Conservation (phyloP, 2,329 filamentous ascomycete genomes). For the Pseudogymnoascus sp. region DNA sequence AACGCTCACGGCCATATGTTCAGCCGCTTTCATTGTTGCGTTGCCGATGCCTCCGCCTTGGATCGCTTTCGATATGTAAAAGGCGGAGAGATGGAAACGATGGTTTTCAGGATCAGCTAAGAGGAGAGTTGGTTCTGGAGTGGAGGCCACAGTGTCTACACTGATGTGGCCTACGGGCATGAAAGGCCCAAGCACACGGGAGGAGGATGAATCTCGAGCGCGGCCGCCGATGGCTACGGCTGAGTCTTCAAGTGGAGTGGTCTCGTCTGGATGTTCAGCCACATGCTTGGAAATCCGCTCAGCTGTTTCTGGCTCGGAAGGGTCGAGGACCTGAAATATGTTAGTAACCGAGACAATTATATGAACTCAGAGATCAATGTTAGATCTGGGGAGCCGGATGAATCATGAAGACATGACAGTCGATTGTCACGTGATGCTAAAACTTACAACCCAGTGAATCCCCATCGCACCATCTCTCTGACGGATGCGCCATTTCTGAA, state of each 20-base stretch:
- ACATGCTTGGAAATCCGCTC: conserved; percentile 17
- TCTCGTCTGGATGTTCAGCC: conserved; percentile 16
- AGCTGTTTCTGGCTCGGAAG: conserved; percentile 13
- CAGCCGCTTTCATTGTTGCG: conserved; percentile 18
- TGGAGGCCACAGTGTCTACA: conserved; percentile 13
- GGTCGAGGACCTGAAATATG: conserved; percentile 13
- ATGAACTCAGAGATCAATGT: background rate
- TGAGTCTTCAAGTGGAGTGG: conserved; percentile 15
- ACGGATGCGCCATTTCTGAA: conserved; percentile 20
- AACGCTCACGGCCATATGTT: conserved; percentile 19
- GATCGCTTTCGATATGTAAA: conserved; percentile 22
- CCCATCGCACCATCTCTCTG: conserved; percentile 17
- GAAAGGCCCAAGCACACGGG: conserved; percentile 10
- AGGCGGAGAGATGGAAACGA: conserved; percentile 18
- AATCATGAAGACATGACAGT: background rate
- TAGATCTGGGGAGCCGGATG: background rate
- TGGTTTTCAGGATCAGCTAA: conserved; percentile 12
- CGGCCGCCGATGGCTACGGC: conserved; percentile 17
- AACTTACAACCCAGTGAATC: conserved; percentile 21
- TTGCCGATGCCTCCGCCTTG: conserved; percentile 19
- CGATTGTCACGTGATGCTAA: background rate
- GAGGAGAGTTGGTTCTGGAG: conserved; percentile 2
- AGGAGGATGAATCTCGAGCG: conserved; percentile 13
- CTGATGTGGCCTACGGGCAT: conserved; percentile 23
- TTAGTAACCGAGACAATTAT: background rate